These are phyloP conservation scores for Coleophoma eucalyptorum DNA, from an alignment of 2,329 filamentous ascomycete species.

Conservation along the genomic window DNA sequence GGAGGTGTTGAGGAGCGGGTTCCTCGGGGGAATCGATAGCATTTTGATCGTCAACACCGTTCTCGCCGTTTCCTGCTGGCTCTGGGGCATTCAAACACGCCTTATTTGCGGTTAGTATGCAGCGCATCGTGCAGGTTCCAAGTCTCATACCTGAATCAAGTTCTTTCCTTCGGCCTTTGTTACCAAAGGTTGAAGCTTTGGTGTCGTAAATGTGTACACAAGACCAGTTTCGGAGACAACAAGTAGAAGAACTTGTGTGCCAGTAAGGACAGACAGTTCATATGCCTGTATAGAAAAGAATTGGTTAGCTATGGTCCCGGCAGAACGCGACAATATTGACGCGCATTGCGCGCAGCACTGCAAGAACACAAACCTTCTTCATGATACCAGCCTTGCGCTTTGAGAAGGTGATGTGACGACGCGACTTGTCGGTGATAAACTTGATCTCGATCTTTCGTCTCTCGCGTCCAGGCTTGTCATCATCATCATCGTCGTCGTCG, in stretches of 20 bases:
- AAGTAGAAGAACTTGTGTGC: constrained; percentile 92
- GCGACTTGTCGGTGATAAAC: constrained; percentile 99
- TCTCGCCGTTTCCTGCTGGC: constrained; percentile 75
- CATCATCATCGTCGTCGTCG: constrained; percentile 96
- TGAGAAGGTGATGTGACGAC: constrained; percentile 98
- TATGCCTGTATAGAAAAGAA: constrained; percentile 64
- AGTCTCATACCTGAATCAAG: constrained; percentile 77
- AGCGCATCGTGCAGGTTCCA: background rate
- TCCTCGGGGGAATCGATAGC: constrained; percentile 91
- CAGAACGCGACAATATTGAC: constrained; percentile 14
- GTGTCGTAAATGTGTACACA: constrained; percentile 97
- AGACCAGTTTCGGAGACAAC: constrained; percentile 97
- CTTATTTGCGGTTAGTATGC: constrained; percentile 45
- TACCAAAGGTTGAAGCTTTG: constrained; percentile 95
- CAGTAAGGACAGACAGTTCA: constrained; percentile 93
- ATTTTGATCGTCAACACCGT: constrained; percentile 71
- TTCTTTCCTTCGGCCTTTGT: constrained; percentile 99
- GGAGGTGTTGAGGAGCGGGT: constrained; percentile 71
- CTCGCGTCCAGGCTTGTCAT: constrained; percentile 96
- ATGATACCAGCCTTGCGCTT: constrained; percentile 99
- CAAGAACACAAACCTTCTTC: constrained; percentile 80
- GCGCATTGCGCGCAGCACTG: constrained; percentile 13
- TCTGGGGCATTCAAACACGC: constrained; percentile 96
- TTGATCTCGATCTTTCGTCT: constrained; percentile 99
- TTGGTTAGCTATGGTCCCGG: too few species aligned